Evolutionary conservation across 108 stramenopile species (phyloP), one percentile per base, ranked within the genome.

Genomic region (Skeletonema grethae): DNA sequence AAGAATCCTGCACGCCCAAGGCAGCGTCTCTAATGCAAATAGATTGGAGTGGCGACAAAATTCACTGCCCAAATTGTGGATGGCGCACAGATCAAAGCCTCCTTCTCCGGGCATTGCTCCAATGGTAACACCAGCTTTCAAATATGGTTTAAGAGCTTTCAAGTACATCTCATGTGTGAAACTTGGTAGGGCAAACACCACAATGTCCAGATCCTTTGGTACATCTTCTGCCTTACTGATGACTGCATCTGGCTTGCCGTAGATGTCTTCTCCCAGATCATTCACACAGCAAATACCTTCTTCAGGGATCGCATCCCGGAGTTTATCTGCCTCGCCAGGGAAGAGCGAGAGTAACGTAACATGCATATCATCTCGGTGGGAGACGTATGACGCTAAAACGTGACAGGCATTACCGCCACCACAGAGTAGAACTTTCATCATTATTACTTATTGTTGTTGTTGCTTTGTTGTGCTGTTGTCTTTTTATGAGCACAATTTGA

Each of bases 321-420:
- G 48, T 22, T 78, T 67, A 2, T 82, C 73, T 4, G 85, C 85
- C 53, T 85, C 85, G 5, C 85, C 85, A 7, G 82, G 85, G 67
- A 79, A 85, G 15, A 80, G 63, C 9, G 82, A 76, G 20, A 85
- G 57, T 10, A 85, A 36, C 2, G 67, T 57, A 35, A 85, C 85
- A 18, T 73, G 57, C 11, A 18, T 32, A 32, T 84, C 73, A n/a
- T 34, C 10, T 20, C 58, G n/a, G 3, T 77, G 24, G n/a, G 61
- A 59, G 18, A 82, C 41, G 50, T 79, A 83, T 9, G 43, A 32
- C 0, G 82, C 41, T 0, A 85, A 60, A 43, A 85, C 85, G 36
- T 85, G 85, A 50, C 83, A 80, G 50, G 85, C 85, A 53, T 86
- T 86, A 22, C 85, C 85, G 15, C 85, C 85, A 7, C 85, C 85